Evolutionary conservation across 176 grass and related monocot species (phyloP), one percentile per base, ranked within the genome.

Genomic region (Eragrostis nindensis): DNA sequence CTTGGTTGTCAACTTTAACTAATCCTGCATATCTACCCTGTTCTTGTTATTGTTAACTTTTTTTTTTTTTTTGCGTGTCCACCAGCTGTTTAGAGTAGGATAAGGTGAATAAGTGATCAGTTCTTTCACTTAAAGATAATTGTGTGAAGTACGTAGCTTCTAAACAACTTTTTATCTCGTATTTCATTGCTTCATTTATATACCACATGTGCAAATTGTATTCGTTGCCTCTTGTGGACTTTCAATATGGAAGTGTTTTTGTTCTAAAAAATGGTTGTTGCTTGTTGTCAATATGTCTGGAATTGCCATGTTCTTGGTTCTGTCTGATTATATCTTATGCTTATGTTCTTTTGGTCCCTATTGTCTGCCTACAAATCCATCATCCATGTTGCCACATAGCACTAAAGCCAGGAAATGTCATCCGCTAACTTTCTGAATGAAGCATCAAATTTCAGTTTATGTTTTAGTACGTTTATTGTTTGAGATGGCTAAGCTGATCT

Each of bases 351-450:
- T 6, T 66, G 15, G 8, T 21, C 18, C 6, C 10, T 29, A 22
- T 11, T 68, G 0, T 45, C 24, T 14, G 17, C 17, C 17, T n/a
- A n/a, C n/a, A n/a, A n/a, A n/a, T n/a, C n/a, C n/a, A n/a, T n/a
- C n/a, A n/a, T n/a, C n/a, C 36, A 40, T 75, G 49, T 83, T 41
- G 16, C 15, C 8, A 5, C 11, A 46, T 68, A 24, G 2, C 13
- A 44, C 29, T 67, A 44, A 66, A 57, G 36, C 27, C 3, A 66
- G 32, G 8, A 21, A 50, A 30, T 16, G 30, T n/a, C 19, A 68
- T 71, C 29, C 53, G 69, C 30, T 76, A 30, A 78, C 8, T 41
- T 1, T 68, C 14, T 75, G 70, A 30, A 73, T 60, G 50, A 50
- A n/a, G 2, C 29, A 30, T 43, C 14, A 12, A 18, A 6, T 24